Percentiles rank a stretch among this genome's conserved stretches.
These are phyloP conservation scores for Cerrena zonata DNA, from an alignment of 1,284 basidiomycete genomes.

Conservation along the genomic window DNA sequence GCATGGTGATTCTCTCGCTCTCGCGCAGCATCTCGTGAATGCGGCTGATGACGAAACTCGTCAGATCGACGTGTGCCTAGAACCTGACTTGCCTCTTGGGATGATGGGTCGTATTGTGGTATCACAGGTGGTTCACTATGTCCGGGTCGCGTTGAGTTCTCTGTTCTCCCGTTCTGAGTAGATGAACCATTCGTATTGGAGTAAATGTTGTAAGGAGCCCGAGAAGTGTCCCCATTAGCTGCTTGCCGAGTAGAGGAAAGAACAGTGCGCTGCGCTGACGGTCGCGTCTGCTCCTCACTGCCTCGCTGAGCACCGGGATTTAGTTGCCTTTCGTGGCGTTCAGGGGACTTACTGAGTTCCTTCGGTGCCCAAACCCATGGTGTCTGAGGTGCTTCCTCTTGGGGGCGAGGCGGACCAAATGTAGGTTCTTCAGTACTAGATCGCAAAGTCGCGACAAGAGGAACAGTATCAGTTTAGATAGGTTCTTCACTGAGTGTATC, in stretches of 20 bases:
- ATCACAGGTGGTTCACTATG: not conserved
- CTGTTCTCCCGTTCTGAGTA: not conserved
- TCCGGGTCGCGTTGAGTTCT: not conserved
- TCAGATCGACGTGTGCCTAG: not conserved
- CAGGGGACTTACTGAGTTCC: constrained; percentile 23
- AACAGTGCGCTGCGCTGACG: constrained; percentile 5
- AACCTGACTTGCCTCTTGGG: not conserved
- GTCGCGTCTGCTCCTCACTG: not conserved
- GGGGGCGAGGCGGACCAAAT: not conserved
- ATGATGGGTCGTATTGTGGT: not conserved
- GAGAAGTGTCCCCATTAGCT: not conserved
- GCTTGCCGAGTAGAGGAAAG: constrained; percentile 11
- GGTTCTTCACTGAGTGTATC: not conserved
- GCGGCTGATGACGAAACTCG: not conserved
- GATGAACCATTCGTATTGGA: not conserved
- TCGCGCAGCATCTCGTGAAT: not conserved
- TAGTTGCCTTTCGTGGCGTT: constrained; percentile 12
- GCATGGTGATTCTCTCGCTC: not conserved
- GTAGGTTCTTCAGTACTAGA: constrained; percentile 10
- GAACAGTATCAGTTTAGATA: not conserved
- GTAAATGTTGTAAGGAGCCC: not conserved
- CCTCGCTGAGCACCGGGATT: constrained; percentile 11
- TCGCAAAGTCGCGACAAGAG: constrained; percentile 3
- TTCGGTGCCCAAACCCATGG: constrained; percentile 35
- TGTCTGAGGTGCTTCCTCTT: constrained; percentile 23